phyloP scores from a whole-genome alignment of 805 yeast species.

The Pachysolen tannophilus region DNA sequence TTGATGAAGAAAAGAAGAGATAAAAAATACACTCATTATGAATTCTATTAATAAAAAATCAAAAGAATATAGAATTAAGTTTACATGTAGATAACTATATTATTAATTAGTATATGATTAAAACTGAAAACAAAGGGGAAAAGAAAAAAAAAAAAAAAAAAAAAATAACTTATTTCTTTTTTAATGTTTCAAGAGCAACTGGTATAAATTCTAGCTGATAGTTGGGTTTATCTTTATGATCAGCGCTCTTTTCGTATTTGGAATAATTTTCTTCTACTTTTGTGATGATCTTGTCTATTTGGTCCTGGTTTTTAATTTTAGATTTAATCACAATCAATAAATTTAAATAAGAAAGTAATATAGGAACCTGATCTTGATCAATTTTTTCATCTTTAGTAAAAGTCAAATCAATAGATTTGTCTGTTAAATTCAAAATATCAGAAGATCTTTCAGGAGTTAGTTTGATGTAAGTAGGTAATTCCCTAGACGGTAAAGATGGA shows the following conservation, averaged over 20 bases:
- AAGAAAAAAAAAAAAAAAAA: background rate
- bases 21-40: too few relatives aligned
- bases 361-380: constrained; percentile 26
- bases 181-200: constrained; percentile 7
- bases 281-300: background rate
- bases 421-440: constrained; percentile 34
- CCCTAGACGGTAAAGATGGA: constrained; percentile 34
- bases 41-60: too few relatives aligned
- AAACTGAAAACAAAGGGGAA: too few relatives aligned
- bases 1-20: too few relatives aligned
- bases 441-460: constrained; percentile 33
- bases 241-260: too few relatives aligned
- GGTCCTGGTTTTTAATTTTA: constrained; percentile 4
- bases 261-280: too few relatives aligned
- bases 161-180: background rate
- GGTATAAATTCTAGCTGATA: constrained; percentile 2
- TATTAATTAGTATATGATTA: too few relatives aligned
- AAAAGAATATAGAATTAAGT: too few relatives aligned
- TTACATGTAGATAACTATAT: too few relatives aligned
- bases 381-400: constrained; percentile 18
- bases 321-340: constrained; percentile 18
- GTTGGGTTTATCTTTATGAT: background rate
- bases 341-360: constrained; percentile 50
- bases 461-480: constrained; percentile 27
- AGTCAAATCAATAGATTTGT: constrained; percentile 27